Evolutionary conservation across 805 yeast species (phyloP).

Genomic region (Kluyveromyces dobzhanskii): DNA sequence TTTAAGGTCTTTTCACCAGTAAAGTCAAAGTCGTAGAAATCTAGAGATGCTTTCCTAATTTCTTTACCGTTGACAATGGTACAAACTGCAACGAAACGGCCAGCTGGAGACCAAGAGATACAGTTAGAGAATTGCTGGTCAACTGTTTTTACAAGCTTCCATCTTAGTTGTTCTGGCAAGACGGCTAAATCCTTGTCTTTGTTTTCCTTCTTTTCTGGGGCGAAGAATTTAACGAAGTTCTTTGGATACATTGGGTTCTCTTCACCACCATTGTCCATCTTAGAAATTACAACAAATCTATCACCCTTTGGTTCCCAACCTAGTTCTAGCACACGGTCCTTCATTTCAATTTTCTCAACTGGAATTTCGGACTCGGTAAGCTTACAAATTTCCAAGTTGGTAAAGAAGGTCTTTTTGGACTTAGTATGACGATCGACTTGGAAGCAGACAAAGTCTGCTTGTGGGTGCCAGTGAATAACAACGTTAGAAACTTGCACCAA

Average conservation of each 20-base stretch:
- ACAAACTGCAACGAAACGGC: conserved; percentile 66
- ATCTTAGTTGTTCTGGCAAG: conserved; percentile 34
- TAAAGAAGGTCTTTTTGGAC: conserved; percentile 83
- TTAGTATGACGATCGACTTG: conserved; percentile 96
- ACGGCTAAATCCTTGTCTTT: conserved; percentile 33
- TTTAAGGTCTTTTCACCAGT: conserved; percentile 50
- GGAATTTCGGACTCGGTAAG: conserved; percentile 84
- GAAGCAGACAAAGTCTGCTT: conserved; percentile 77
- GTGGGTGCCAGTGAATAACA: conserved; percentile 88
- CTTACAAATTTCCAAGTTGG: conserved; percentile 88
- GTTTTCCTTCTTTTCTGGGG: conserved; percentile 53
- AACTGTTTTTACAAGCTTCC: conserved; percentile 52
- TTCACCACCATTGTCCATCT: conserved; percentile 37
- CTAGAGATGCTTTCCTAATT: conserved; percentile 54
- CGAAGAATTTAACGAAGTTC: conserved; percentile 71
- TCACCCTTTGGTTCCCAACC: conserved; percentile 96
- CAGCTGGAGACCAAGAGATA: conserved; percentile 84
- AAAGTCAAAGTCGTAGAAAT: conserved; percentile 78
- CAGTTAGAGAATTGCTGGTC: conserved; percentile 62
- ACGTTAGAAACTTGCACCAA: conserved; percentile 91
- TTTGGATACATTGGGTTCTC: conserved; percentile 56
- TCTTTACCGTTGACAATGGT: conserved; percentile 35
- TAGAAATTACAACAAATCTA: conserved; percentile 73
- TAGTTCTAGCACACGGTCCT: conserved; percentile 78
- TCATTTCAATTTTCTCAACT: conserved; percentile 87